These are phyloP conservation scores for Sechiopsis laciniata DNA, from an alignment of 306 rosid genomes.

Conservation along the genomic window DNA sequence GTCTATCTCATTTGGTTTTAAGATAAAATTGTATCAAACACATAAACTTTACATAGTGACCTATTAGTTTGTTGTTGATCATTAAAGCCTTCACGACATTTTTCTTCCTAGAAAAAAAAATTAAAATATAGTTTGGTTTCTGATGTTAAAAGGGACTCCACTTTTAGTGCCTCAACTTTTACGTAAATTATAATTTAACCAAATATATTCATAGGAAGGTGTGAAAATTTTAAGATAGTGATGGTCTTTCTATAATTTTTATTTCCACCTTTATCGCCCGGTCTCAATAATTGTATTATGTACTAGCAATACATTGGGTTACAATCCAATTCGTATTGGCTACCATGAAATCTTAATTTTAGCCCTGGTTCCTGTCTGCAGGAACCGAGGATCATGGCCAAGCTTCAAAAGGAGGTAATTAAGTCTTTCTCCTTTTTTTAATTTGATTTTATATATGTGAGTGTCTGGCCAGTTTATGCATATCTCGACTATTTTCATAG, in stretches of 20 bases:
- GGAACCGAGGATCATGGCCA: constrained; percentile 75
- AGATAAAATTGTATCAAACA: background rate
- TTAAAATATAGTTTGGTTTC: background rate
- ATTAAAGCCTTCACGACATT: background rate
- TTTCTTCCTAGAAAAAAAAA: background rate
- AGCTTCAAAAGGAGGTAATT: constrained; percentile 92
- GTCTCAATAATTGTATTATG: too few relatives aligned
- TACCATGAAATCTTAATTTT: constrained; percentile 17
- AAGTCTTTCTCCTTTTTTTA: constrained; percentile 12
- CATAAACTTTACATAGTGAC: background rate
- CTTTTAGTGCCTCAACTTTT: background rate
- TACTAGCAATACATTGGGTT: background rate
- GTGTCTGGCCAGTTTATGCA: too few relatives aligned
- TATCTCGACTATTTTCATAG: too few relatives aligned
- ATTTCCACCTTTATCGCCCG: background rate
- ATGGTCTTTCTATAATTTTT: too few relatives aligned
- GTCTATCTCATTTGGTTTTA: background rate
- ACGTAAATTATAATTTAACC: too few relatives aligned
- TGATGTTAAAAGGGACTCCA: background rate
- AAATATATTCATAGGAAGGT: too few relatives aligned
- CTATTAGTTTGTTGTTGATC: background rate
- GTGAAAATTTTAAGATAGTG: constrained; percentile 10
- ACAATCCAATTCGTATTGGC: background rate
- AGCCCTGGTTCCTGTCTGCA: constrained; percentile 35
- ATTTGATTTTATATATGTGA: too few relatives aligned